Evolutionary conservation across 2,329 filamentous ascomycete species (phyloP).

Genomic region (Gremmenia infestans): DNA sequence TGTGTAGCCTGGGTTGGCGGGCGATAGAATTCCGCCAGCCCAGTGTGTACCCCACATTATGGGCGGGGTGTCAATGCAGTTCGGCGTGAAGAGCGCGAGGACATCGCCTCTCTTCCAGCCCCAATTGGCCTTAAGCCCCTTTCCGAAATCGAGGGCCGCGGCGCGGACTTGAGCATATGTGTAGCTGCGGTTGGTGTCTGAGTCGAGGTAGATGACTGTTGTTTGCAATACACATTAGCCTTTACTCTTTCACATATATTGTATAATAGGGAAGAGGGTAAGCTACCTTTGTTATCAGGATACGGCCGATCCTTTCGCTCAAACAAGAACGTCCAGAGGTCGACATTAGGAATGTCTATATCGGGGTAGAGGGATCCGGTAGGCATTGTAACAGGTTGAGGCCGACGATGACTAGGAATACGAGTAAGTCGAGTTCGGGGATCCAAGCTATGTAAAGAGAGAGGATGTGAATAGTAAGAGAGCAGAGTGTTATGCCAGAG

Average conservation of each 20-base stretch:
- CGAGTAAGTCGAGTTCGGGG: slow-evolving; percentile 23
- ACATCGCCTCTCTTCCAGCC: slow-evolving; percentile 81
- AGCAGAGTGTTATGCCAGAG: slow-evolving; percentile 21
- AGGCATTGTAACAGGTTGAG: slow-evolving; percentile 30
- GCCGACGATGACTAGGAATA: slow-evolving; percentile 23
- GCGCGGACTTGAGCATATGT: slow-evolving; percentile 64
- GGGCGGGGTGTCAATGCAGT: slow-evolving; percentile 76
- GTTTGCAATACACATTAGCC: not conserved
- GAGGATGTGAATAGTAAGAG: slow-evolving; percentile 16
- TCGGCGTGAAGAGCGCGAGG: slow-evolving; percentile 76
- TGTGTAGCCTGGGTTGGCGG: slow-evolving; percentile 85
- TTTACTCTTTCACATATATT: not conserved
- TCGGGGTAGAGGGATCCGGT: slow-evolving; percentile 22
- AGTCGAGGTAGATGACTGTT: slow-evolving; percentile 73
- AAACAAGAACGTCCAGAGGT: slow-evolving; percentile 76
- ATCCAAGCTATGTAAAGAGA: slow-evolving; percentile 24
- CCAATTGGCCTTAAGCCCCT: slow-evolving; percentile 68
- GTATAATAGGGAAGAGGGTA: not conserved
- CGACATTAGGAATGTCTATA: slow-evolving; percentile 66
- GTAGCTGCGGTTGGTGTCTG: slow-evolving; percentile 62
- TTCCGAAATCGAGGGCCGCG: slow-evolving; percentile 69
- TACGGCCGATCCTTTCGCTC: slow-evolving; percentile 60
- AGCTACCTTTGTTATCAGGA: slow-evolving; percentile 65
- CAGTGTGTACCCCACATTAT: slow-evolving; percentile 75
- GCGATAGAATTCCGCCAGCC: slow-evolving; percentile 77